phyloP scores from a whole-genome alignment of 352 stramenopile species.

The Phytopythium litorale region DNA sequence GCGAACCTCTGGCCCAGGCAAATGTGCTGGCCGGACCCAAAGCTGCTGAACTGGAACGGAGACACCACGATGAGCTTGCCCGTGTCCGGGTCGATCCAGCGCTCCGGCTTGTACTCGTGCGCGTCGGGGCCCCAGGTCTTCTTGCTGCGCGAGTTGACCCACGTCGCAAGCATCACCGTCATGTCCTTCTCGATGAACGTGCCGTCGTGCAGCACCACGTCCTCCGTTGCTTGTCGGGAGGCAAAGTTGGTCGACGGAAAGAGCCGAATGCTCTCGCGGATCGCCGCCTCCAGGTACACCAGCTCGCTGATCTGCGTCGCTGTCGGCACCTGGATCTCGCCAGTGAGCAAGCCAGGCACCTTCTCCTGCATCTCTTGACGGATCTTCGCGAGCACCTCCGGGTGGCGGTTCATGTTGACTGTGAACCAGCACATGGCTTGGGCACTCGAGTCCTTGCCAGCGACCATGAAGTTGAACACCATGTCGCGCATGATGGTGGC shows the following conservation, averaged over 20 bases:
- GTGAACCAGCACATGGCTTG: conserved; percentile 67
- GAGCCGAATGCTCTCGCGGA: conserved; percentile 64
- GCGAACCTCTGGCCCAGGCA: too few species aligned
- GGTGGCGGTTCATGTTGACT: conserved; percentile 72
- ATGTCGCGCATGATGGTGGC: conserved; percentile 27
- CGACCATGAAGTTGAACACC: conserved; percentile 61
- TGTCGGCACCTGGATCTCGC: conserved; percentile 21
- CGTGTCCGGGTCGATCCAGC: conserved; percentile 43
- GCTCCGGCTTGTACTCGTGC: conserved; percentile 53
- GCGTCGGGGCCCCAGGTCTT: conserved; percentile 47
- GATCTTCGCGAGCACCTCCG: conserved; percentile 37
- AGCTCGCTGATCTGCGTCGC: conserved; percentile 43
- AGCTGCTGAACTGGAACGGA: conserved; percentile 16
- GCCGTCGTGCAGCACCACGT: conserved; percentile 39
- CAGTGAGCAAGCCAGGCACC: conserved; percentile 21
- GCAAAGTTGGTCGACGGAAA: conserved; percentile 53
- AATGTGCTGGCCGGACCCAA: conserved; percentile 46
- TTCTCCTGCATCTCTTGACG: conserved; percentile 39
- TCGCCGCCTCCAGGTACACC: conserved; percentile 53
- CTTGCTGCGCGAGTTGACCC: conserved; percentile 36
- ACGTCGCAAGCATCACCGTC: conserved; percentile 45
- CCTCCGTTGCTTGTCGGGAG: conserved; percentile 31
- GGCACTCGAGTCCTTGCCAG: conserved; percentile 57
- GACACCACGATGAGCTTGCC: conserved; percentile 27
- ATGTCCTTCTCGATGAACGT: conserved; percentile 56